Base-by-base conservation (phyloP, 2,329 filamentous ascomycete genomes). In the Hypoxylon sp. region DNA sequence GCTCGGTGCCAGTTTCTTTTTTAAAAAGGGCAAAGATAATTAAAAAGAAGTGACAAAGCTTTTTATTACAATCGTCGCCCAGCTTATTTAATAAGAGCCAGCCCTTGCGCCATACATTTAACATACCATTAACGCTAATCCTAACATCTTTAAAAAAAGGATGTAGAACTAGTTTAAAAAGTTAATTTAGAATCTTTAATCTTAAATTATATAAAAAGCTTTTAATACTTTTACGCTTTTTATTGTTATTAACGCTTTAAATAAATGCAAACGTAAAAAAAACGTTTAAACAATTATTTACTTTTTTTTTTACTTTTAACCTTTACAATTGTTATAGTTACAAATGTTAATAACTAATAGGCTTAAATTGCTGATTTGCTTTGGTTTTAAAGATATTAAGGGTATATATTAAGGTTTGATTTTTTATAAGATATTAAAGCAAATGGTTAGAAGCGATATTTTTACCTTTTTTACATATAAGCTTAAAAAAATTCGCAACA, bases 291-390 rank as follows among this genome's bases (percentile, higher is more conserved):
- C 48, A 5, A 68, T 77, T n/a, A 67, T 77, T 31, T 17, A 62
- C 3, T 64, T 74, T 10, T 52, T 75, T 0, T 55, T 67, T n/a
- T 49, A 61, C 24, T 35, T 56, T 11, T 55, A 65, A 13, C 2
- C 31, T 8, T 7, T 63, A 18, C 52, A 26, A 48, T 62, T 54
- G 24, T 24, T 64, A 13, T 48, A 41, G 20, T 40, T 78, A 6
- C 70, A 67, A 43, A 48, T 77, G 1, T 77, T 81, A 23, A 15
- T 81, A 0, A 80, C 78, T 0, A 80, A 77, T 38, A 68, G 78
- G 9, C 78, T 78, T 0, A 74, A 80, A 18, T 49, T 77, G 1
- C 70, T 72, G 0, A 70, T 79, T 18, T 72, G 74, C 0, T 62
- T 75, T 10, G 72, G 74, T 0, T 79, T 81, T 31, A 50, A 50